These are phyloP conservation scores for Phycomyces blakesleeanus DNA, from an alignment of 192 early-diverging fungal species.

Conservation along the genomic window DNA sequence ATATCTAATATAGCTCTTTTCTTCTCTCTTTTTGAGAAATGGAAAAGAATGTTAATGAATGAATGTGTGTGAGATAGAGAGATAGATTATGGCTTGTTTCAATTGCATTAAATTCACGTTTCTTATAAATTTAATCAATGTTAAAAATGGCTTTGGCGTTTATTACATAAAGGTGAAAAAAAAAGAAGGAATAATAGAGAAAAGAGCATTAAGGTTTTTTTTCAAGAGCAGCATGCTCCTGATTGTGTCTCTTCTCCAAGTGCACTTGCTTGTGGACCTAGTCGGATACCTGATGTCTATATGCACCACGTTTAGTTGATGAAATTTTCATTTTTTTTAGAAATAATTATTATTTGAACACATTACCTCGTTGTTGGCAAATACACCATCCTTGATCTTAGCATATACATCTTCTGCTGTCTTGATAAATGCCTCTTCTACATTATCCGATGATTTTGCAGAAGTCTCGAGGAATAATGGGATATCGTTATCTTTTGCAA, in stretches of 20 bases:
- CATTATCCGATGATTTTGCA: slow-evolving; percentile 85
- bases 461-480: slow-evolving; percentile 85
- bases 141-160: not conserved
- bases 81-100: too few species aligned
- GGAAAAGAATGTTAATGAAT: too few species aligned
- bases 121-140: too few species aligned
- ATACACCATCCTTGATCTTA: slow-evolving; percentile 73
- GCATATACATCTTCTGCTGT: slow-evolving; percentile 78
- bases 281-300: slow-evolving; percentile 54
- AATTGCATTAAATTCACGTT: too few species aligned
- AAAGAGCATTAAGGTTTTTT: not conserved
- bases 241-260: slow-evolving; percentile 17
- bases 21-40: too few species aligned
- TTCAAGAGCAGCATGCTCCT: slow-evolving; percentile 9
- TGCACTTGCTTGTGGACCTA: slow-evolving; percentile 52
- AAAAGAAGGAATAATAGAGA: not conserved
- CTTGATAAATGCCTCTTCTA: slow-evolving; percentile 77
- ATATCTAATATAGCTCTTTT: too few species aligned
- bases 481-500: slow-evolving; percentile 81
- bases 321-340: slow-evolving; percentile 20
- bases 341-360: not conserved
- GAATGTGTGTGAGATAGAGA: too few species aligned
- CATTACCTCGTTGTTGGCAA: slow-evolving; percentile 65
- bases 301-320: not conserved
- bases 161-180: not conserved